Evolutionary conservation across 1,139 yeast species (phyloP).

Genomic region (Pichia sp.): DNA sequence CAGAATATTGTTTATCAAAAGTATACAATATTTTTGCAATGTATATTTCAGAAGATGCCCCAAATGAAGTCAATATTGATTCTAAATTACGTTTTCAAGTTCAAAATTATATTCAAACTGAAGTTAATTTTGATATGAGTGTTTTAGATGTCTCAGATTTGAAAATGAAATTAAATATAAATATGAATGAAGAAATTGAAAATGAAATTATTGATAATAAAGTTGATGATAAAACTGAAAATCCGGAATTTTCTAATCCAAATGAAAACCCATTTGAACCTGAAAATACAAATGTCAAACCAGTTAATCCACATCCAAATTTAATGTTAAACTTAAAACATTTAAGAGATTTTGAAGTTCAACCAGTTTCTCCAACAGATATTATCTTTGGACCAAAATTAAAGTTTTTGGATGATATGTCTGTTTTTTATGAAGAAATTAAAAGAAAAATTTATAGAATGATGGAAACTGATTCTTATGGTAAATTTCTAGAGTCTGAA

Average conservation of each 20-base stretch:
- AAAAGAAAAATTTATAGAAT: conserved; percentile 45
- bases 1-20: conserved; percentile 48
- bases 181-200: not conserved
- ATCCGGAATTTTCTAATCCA: too few species aligned
- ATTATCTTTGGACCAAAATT: conserved; percentile 28
- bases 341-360: not conserved
- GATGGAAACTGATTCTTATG: conserved; percentile 71
- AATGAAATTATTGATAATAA: not conserved
- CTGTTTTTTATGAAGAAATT: conserved; percentile 39
- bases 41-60: conserved; percentile 64
- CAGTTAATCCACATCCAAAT: not conserved
- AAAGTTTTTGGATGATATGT: conserved; percentile 33
- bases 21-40: conserved; percentile 63
- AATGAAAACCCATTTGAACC: not conserved
- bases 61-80: conserved; percentile 67
- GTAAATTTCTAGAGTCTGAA: conserved; percentile 52
- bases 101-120: conserved; percentile 24
- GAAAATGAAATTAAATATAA: not conserved
- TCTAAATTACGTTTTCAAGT: conserved; percentile 48
- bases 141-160: conserved; percentile 7
- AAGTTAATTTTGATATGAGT: conserved; percentile 6
- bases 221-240: not conserved
- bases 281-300: not conserved
- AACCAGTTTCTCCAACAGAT: conserved; percentile 24
- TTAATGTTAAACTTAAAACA: conserved; percentile 9